Evolutionary conservation across 2,329 filamentous ascomycete species (phyloP).

Genomic region (Shiraia sp.): DNA sequence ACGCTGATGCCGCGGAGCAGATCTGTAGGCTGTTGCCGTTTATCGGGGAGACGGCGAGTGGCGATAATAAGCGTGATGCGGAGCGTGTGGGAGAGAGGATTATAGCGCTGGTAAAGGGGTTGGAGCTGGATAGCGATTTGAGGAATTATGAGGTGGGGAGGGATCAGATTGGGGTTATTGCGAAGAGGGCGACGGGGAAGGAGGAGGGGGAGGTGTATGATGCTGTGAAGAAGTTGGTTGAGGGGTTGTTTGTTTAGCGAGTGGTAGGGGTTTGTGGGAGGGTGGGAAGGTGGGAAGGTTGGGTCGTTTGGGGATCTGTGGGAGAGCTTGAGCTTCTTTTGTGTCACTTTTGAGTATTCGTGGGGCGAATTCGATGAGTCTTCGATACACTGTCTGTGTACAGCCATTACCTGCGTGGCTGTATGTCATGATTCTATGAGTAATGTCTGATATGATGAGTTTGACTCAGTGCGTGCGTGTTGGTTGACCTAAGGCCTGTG

Average conservation of each 20-base stretch:
- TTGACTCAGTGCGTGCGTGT: too few relatives aligned
- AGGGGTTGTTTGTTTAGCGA: constrained; percentile 46
- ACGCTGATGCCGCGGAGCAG: constrained; percentile 50
- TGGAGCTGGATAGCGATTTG: constrained; percentile 53
- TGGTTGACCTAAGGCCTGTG: too few relatives aligned
- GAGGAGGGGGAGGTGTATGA: constrained; percentile 50
- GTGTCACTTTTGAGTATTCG: too few relatives aligned
- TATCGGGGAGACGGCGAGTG: constrained; percentile 45
- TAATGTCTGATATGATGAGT: too few relatives aligned
- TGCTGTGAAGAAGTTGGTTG: constrained; percentile 49
- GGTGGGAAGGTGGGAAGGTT: too few relatives aligned
- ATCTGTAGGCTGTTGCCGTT: constrained; percentile 51
- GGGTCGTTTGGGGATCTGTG: too few relatives aligned
- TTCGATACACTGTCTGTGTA: too few relatives aligned
- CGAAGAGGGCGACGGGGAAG: constrained; percentile 49
- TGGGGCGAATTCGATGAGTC: too few relatives aligned
- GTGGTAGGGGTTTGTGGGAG: too few relatives aligned
- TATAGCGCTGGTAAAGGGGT: constrained; percentile 46
- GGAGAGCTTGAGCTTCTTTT: too few relatives aligned
- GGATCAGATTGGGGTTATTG: constrained; percentile 49
- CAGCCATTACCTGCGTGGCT: too few relatives aligned
- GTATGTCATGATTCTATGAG: too few relatives aligned
- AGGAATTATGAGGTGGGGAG: constrained; percentile 50
- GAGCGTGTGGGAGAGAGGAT: constrained; percentile 51
- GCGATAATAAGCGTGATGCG: constrained; percentile 50